These are phyloP conservation scores for Nyssa sinensis DNA, from an alignment of 148 eudicot species.

Conservation along the genomic window DNA sequence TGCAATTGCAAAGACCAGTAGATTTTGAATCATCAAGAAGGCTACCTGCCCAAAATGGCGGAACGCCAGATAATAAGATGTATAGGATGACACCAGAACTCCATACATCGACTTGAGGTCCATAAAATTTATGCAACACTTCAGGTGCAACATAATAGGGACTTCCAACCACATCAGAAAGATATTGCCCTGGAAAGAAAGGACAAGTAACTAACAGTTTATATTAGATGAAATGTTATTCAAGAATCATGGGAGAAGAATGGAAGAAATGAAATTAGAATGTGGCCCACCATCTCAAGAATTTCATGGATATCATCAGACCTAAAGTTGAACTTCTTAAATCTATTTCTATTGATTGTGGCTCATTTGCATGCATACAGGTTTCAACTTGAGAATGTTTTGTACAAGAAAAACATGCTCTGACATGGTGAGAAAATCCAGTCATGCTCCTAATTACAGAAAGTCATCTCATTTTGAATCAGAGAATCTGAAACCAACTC, in stretches of 20 bases:
- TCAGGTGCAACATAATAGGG: constrained; percentile 86
- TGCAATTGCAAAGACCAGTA: not conserved
- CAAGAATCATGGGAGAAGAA: too few species aligned
- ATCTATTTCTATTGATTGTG: not conserved
- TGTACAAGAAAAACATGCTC: not conserved
- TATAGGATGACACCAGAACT: constrained; percentile 84
- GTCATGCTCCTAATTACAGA: not conserved
- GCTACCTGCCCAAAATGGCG: constrained; percentile 80
- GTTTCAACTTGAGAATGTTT: not conserved
- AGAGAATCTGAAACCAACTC: too few species aligned
- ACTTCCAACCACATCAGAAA: constrained; percentile 76
- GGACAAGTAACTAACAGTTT: constrained; percentile 5
- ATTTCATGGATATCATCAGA: not conserved
- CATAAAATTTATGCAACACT: constrained; percentile 72
- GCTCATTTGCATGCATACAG: not conserved
- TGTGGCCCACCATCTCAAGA: not conserved
- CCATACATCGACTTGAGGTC: constrained; percentile 81
- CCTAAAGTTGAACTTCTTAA: not conserved
- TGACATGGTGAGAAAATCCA: not conserved
- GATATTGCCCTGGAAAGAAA: constrained; percentile 54
- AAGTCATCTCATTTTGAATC: too few species aligned
- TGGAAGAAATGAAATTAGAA: not conserved
- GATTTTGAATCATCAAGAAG: not conserved
- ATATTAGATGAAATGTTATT: not conserved
- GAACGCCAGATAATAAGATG: constrained; percentile 71